These are phyloP conservation scores for Ploettnerulaceae sp. DNA, from an alignment of 2,329 filamentous ascomycete genomes.

Conservation along the genomic window DNA sequence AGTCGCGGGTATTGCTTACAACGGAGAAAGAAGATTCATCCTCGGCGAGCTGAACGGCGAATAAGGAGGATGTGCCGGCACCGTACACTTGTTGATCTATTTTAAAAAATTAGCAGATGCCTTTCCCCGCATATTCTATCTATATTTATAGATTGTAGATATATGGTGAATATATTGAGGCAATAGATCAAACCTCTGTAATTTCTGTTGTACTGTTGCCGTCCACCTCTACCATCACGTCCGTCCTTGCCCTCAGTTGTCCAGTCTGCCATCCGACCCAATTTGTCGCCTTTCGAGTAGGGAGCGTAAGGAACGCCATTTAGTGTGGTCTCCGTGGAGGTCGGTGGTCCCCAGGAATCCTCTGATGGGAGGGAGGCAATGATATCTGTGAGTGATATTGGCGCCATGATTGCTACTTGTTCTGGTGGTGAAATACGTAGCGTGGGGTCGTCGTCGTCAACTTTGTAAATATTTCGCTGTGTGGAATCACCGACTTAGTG, in stretches of 20 bases:
- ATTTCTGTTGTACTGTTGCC: constrained; percentile 87
- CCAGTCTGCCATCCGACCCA: constrained; percentile 99
- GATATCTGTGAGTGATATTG: constrained; percentile 56
- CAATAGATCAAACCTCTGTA: constrained; percentile 66
- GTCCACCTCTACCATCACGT: constrained; percentile 65
- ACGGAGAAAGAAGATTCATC: constrained; percentile 98
- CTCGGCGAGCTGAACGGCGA: constrained; percentile 86
- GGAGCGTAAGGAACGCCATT: constrained; percentile 95
- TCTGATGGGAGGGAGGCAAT: constrained; percentile 68
- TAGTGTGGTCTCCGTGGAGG: constrained; percentile 80
- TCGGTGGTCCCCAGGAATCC: constrained; percentile 82
- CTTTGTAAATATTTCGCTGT: constrained; percentile 26
- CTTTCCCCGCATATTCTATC: background rate
- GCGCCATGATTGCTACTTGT: constrained; percentile 41
- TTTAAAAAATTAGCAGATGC: constrained; percentile 8
- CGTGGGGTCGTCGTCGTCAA: constrained; percentile 5
- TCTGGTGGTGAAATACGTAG: constrained; percentile 5
- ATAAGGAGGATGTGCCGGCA: constrained; percentile 77
- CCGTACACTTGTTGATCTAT: constrained; percentile 96
- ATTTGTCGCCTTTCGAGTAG: constrained; percentile 97
- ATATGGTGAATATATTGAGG: constrained; percentile 16
- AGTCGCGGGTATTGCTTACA: constrained; percentile 89
- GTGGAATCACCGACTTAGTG: constrained; percentile 21
- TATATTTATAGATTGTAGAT: constrained; percentile 1
- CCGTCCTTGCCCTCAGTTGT: constrained; percentile 83